Conservation (phyloP, 768 basidiomycete species). For the Lactarius evosmus region DNA sequence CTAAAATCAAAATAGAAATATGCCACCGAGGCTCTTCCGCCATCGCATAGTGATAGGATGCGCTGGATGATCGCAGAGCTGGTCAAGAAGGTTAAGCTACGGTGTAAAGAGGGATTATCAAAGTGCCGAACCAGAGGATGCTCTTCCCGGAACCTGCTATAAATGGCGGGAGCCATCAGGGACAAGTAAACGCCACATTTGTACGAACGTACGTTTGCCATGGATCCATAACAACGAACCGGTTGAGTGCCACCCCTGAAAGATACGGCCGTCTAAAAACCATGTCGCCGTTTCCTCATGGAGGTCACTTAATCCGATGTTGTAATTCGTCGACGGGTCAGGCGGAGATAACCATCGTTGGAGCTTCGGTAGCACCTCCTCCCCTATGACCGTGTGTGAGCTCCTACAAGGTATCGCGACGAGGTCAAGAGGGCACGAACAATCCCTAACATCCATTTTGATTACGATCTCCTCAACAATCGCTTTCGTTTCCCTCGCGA, state of each 20-base stretch:
- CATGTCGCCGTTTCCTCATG: background rate
- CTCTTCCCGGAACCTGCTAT: background rate
- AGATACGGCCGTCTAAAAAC: background rate
- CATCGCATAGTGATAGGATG: background rate
- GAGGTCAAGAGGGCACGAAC: background rate
- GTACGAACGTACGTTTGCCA: background rate
- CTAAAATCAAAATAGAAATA: background rate
- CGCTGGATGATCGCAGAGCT: background rate
- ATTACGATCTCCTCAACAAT: background rate
- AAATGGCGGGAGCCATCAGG: background rate
- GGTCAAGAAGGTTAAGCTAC: background rate
- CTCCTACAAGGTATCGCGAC: background rate
- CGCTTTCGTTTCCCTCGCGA: background rate
- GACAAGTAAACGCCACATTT: background rate
- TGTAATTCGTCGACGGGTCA: background rate
- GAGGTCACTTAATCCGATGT: background rate
- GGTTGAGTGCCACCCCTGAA: background rate
- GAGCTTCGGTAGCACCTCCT: background rate
- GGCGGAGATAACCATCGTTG: background rate
- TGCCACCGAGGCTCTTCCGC: background rate
- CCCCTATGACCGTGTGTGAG: background rate
- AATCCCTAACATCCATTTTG: background rate
- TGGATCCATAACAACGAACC: background rate
- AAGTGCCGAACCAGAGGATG: background rate
- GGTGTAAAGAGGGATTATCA: background rate